Evolutionary conservation across 164 flowering plant species (phyloP).

Genomic region (Euptelea pleiosperma): DNA sequence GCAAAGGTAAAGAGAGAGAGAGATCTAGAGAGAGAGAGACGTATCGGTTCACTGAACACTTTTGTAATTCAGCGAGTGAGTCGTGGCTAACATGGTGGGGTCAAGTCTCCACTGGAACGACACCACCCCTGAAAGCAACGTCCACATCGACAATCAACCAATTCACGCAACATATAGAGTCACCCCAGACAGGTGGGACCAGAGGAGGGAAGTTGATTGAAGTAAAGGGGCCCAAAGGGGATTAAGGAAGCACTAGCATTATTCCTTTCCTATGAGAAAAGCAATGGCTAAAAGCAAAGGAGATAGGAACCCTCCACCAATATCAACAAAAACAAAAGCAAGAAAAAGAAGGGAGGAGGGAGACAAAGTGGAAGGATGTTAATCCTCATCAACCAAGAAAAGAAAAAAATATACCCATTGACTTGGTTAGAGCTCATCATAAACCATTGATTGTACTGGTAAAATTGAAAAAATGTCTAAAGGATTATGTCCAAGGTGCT

Average conservation of each 20-base stretch:
- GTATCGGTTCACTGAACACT: neutral
- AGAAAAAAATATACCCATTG: constrained; percentile 32
- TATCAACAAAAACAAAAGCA: constrained; percentile 13
- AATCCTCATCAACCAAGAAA: constrained; percentile 28
- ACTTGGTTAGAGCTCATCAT: constrained; percentile 60
- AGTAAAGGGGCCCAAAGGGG: constrained; percentile 34
- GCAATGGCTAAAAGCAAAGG: constrained; percentile 44
- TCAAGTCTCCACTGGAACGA: constrained; percentile 47
- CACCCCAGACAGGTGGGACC: constrained; percentile 37
- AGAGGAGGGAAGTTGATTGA: constrained; percentile 30
- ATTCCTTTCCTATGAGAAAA: constrained; percentile 59
- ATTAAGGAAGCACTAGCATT: constrained; percentile 36
- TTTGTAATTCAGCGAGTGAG: constrained; percentile 4
- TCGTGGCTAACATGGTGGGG: constrained; percentile 41
- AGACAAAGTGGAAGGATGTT: constrained; percentile 47
- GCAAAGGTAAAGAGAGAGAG: constrained; percentile 28
- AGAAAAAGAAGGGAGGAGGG: constrained; percentile 7
- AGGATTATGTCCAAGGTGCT: constrained; percentile 29
- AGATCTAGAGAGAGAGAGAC: constrained; percentile 12
- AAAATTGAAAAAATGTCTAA: neutral
- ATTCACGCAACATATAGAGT: constrained; percentile 46
- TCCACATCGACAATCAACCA: constrained; percentile 33
- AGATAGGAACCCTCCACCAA: constrained; percentile 58
- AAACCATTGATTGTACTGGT: constrained; percentile 43
- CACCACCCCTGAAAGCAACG: constrained; percentile 48